A percentile compares a stretch with the other conserved stretches of the same genome.
Evolutionary conservation across 176 grass and related monocot genomes (phyloP).

Genomic region (Oryza meyeriana): DNA sequence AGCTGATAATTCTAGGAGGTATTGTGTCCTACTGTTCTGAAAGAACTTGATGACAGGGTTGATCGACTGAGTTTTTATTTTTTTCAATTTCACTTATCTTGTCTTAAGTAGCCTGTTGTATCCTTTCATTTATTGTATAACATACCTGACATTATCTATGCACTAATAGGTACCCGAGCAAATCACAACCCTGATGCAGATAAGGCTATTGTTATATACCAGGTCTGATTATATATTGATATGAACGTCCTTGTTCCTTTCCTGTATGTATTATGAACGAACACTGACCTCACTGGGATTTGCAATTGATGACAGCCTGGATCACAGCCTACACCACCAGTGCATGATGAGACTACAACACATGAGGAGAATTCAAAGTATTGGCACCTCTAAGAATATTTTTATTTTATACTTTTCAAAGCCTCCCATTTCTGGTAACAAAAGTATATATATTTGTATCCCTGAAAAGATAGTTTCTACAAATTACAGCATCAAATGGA

Average conservation of each 20-base stretch:
- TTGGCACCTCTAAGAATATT: neutral
- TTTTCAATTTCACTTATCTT: neutral
- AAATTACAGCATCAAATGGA: neutral
- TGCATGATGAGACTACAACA: slow-evolving; percentile 54
- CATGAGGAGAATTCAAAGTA: slow-evolving; percentile 98
- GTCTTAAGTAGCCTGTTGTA: neutral
- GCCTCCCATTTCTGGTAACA: neutral
- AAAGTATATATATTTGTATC: neutral
- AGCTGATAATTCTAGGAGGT: neutral
- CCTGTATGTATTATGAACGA: neutral
- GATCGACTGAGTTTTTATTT: neutral
- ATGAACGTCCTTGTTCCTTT: neutral
- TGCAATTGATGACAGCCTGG: slow-evolving; percentile 64
- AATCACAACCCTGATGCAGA: slow-evolving; percentile 57
- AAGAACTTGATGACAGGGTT: neutral
- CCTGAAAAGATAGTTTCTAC: neutral
- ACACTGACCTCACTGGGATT: slow-evolving; percentile 23
- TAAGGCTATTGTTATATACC: slow-evolving; percentile 89
- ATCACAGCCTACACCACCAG: slow-evolving; percentile 40
- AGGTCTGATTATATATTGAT: slow-evolving; percentile 51
- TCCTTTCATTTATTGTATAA: slow-evolving; percentile 23
- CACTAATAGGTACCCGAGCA: slow-evolving; percentile 40
- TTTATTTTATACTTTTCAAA: neutral
- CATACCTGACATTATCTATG: slow-evolving; percentile 33
- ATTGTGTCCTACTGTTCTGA: neutral